Evolutionary conservation across 164 flowering plant genomes (phyloP).

Genomic region (Santalum album): DNA sequence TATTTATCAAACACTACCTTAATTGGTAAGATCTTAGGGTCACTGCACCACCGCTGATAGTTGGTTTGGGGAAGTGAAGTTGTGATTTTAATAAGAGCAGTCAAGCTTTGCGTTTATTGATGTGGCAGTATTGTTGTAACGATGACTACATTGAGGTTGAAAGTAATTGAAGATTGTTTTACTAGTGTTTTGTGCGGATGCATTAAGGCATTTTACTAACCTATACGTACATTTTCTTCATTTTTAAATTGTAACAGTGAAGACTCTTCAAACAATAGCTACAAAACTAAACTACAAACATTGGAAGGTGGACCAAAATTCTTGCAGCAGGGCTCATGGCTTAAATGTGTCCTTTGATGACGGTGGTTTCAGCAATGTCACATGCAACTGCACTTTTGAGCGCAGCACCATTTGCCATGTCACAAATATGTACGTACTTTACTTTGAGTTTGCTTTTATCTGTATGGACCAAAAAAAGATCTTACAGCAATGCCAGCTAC

Average conservation of each 20-base stretch:
- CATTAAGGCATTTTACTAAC: background rate
- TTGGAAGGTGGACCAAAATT: slow-evolving; percentile 22
- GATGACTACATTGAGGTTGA: no score
- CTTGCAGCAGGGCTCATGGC: slow-evolving; percentile 15
- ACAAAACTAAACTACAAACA: slow-evolving; percentile 13
- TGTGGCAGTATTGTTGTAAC: no score
- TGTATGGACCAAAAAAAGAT: background rate
- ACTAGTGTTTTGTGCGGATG: no score
- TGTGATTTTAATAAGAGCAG: no score
- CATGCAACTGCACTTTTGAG: slow-evolving; percentile 32
- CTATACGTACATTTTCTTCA: background rate
- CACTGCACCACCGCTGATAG: no score
- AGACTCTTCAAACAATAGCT: slow-evolving; percentile 19
- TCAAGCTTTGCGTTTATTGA: no score
- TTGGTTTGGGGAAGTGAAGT: no score
- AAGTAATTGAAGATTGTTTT: no score
- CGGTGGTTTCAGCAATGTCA: slow-evolving; percentile 13
- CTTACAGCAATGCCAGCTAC: background rate
- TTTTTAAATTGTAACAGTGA: slow-evolving; percentile 13
- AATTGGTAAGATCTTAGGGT: no score
- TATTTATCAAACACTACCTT: no score
- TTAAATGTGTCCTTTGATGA: background rate
- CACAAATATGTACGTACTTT: slow-evolving; percentile 26
- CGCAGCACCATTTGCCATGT: slow-evolving; percentile 32
- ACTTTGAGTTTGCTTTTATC: background rate